Percentiles rank a stretch among this genome's conserved stretches.
phyloP scores from a whole-genome alignment of 352 stramenopile genomes.

The Globisporangium cystogenes region DNA sequence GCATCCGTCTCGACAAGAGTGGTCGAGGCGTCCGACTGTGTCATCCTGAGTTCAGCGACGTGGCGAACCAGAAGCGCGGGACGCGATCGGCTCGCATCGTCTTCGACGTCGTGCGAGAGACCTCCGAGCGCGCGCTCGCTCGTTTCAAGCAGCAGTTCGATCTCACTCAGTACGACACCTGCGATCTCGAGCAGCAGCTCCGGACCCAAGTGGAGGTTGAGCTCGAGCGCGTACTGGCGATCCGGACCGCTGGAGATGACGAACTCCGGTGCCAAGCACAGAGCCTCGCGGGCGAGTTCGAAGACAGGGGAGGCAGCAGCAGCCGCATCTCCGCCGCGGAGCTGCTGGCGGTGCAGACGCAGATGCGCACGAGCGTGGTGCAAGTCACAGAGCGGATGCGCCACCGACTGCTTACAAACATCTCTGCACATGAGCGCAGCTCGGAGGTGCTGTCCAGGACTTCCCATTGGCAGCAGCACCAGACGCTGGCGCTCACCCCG shows the following conservation, averaged over 20 bases:
- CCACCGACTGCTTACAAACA: not conserved
- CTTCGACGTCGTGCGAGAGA: constrained; percentile 19
- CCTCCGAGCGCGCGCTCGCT: constrained; percentile 12
- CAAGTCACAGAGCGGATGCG: constrained; percentile 6
- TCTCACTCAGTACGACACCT: too few species aligned
- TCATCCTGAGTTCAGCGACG: not conserved
- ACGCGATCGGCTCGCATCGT: constrained; percentile 7
- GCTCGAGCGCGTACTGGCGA: constrained; percentile 18
- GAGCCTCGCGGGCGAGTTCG: constrained; percentile 16
- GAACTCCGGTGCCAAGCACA: constrained; percentile 17
- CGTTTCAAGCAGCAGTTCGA: not conserved
- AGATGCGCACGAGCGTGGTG: constrained; percentile 2
- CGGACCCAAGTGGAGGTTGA: constrained; percentile 10
- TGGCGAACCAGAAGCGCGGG: not conserved
- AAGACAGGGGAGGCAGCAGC: constrained; percentile 1
- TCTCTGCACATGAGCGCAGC: too few species aligned
- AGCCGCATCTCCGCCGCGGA: constrained; percentile 7
- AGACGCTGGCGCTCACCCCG: constrained; percentile 1
- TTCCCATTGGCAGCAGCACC: not conserved
- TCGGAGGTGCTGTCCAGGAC: not conserved
- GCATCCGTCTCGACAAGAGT: not conserved
- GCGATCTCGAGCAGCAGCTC: constrained; percentile 6
- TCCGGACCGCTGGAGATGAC: constrained; percentile 19
- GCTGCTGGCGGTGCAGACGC: constrained; percentile 20
- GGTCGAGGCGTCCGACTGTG: not conserved